Evolutionary conservation across 495 filamentous ascomycete genomes (phyloP), one percentile per base, ranked within the genome.

Genomic region (Hyphodiscus hymeniophilus): DNA sequence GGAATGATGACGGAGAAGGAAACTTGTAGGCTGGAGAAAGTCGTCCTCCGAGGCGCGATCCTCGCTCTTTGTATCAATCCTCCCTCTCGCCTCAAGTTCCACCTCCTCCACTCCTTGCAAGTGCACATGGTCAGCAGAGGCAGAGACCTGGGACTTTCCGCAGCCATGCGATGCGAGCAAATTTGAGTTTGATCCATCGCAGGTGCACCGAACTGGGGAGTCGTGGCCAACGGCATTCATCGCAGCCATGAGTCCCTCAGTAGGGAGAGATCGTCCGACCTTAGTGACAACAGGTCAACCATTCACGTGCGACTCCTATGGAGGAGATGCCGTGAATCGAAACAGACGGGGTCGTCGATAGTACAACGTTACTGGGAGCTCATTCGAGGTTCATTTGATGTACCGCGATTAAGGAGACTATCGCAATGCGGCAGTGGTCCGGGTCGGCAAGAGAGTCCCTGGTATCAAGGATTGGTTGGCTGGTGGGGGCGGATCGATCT

Each of bases 101-200:
- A 24, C 12, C 30, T 24, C 16, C 40, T 26, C 28, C 36, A 36
- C 35, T 17, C n/a, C 13, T 22, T 38, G 42, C 44, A n/a, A n/a
- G n/a, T n/a, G n/a, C n/a, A n/a, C n/a, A n/a, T n/a, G 17, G 38
- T 43, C 50, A 38, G 50, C 47, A 47, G 50, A 40, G 35, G 42
- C 32, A 40, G 35, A 12, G 36, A 46, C 45, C 48, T 46, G 48
- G 45, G 42, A 24, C 16, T 20, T 43, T 23, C 38, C 45, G 17
- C 18, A 34, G 36, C 42, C 50, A 47, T 54, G 50, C 42, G 51
- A 42, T 47, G 43, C 55, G 45, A 54, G 47, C 50, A 45, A 45
- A 43, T 50, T 31, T 31, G 38, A 47, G 33, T 51, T 42, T 33
- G 33, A 47, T 30, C 48, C 50, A 50, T 57, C 42, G 44, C 50